Base-by-base conservation (phyloP, 2,329 filamentous ascomycete genomes). In the Monosporascus sp. region DNA sequence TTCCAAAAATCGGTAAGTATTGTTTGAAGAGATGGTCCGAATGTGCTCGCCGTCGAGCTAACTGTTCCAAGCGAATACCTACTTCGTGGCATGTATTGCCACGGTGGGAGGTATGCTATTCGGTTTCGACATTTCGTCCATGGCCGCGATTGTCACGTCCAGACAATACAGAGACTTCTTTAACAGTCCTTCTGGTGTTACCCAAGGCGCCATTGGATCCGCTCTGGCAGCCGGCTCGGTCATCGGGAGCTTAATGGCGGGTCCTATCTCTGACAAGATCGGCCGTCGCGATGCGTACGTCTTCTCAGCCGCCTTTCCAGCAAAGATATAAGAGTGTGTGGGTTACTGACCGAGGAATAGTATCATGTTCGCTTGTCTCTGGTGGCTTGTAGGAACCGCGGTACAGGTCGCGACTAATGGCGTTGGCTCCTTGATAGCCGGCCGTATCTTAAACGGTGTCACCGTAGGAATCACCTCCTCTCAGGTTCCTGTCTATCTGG, bases 401-500 rank as follows among this genome's bases (percentile, higher is more conserved):
- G 74, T 88, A 48, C 78, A 82, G 56, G 80, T 78, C 54, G 78
- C 83, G 8, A 74, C 81, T 2, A 78, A 81, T 60, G 81, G 84
- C 51, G 68, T 86, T 40, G 75, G 71, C 5, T 77, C 81, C 53
- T 64, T 86, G 7, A 76, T 80, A 49, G 76, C 73, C 20, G 79
- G 79, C 7, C 77, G 79, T 49, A 72, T 86, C 56, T 76, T 88
- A 64, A 86, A 85, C 60, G 85, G 85, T 52, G 67, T 88, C 44
- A 78, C 80, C 49, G 84, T 88, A 51, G 85, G 85, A 60, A 85
- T 87, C 64, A 84, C 80, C 56, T 86, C 82, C 38, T 81, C 84
- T 3, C 84, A 87, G 63, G 84, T 86, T 2, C 84, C 85, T 3
- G 84, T 88, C 35, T 88, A 88, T 64, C 79, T 88, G 22, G 79